Conservation (phyloP, 2,329 filamentous ascomycete species). For the Hypoxylon sp. region DNA sequence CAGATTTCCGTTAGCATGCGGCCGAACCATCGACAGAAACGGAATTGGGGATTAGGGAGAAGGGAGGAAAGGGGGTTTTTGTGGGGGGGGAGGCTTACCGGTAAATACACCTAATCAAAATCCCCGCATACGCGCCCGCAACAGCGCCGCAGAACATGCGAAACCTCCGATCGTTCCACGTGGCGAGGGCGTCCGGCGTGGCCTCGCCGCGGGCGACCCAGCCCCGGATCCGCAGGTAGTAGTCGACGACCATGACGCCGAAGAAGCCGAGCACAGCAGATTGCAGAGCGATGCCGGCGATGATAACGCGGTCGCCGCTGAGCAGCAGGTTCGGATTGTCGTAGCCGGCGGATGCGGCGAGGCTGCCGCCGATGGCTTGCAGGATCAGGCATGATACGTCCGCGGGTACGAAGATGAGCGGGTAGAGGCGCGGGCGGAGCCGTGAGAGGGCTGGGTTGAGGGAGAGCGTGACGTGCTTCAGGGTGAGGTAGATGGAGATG, state of each 20-base stretch:
- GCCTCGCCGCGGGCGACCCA: conserved; percentile 57
- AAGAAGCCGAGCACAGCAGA: conserved; percentile 66
- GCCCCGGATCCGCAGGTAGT: conserved; percentile 60
- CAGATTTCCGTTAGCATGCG: conserved; percentile 5
- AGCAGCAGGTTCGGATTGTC: conserved; percentile 59
- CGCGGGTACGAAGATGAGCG: conserved; percentile 71
- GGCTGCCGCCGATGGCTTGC: conserved; percentile 70
- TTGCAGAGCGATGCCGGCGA: conserved; percentile 69
- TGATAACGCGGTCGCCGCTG: conserved; percentile 66
- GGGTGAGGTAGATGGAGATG: conserved; percentile 74
- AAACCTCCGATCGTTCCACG: conserved; percentile 63
- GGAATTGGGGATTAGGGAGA: background rate
- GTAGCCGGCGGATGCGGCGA: conserved; percentile 66
- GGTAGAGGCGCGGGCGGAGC: conserved; percentile 67
- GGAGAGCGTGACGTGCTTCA: conserved; percentile 70
- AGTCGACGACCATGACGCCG: conserved; percentile 62
- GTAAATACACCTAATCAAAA: conserved; percentile 69
- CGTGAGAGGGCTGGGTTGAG: conserved; percentile 67
- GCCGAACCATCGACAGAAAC: background rate
- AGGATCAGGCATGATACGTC: conserved; percentile 72
- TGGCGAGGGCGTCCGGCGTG: conserved; percentile 51
- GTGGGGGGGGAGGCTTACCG: conserved; percentile 59
- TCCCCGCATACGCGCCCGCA: conserved; percentile 60
- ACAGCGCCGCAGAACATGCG: conserved; percentile 63
- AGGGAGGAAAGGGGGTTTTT: background rate